These are phyloP conservation scores for Daedalea quercina DNA, from an alignment of 768 basidiomycete species.

Conservation along the genomic window DNA sequence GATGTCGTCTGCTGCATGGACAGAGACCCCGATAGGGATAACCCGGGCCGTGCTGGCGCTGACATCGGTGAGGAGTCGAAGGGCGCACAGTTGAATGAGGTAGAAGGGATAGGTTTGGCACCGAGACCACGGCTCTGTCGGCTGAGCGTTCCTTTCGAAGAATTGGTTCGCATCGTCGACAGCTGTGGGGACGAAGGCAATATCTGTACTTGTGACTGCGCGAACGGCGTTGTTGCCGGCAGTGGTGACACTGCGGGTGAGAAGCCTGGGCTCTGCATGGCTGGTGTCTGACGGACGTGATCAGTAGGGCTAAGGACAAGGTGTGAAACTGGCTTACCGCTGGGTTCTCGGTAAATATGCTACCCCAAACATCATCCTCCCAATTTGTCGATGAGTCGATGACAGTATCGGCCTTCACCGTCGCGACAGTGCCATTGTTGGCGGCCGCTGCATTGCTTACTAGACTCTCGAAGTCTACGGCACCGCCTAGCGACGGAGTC, in stretches of 20 bases:
- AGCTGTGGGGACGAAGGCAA: slow-evolving; percentile 32
- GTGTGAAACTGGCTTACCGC: slow-evolving; percentile 17
- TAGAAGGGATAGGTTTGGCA: slow-evolving; percentile 28
- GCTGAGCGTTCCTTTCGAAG: slow-evolving; percentile 7
- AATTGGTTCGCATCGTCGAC: slow-evolving; percentile 1
- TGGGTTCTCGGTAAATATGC: slow-evolving; percentile 48
- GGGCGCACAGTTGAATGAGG: slow-evolving; percentile 24
- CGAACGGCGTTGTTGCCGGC: slow-evolving; percentile 5
- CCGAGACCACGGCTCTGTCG: slow-evolving; percentile 26
- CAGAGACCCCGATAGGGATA: slow-evolving; percentile 10
- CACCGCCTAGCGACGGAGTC: slow-evolving; percentile 32
- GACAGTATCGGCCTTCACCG: slow-evolving; percentile 40
- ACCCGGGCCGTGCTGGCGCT: slow-evolving; percentile 5
- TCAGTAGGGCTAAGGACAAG: background rate
- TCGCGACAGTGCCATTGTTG: slow-evolving; percentile 34
- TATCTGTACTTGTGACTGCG: slow-evolving; percentile 26
- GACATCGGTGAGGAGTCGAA: slow-evolving; percentile 9
- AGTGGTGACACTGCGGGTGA: slow-evolving; percentile 22
- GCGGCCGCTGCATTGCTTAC: slow-evolving; percentile 38
- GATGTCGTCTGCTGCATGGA: slow-evolving; percentile 7
- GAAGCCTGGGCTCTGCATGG: slow-evolving; percentile 21
- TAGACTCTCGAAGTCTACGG: slow-evolving; percentile 81
- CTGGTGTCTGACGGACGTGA: slow-evolving; percentile 8
- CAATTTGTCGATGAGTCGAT: slow-evolving; percentile 40
- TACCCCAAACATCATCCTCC: slow-evolving; percentile 87